Percentiles rank a stretch among this genome's conserved stretches.
phyloP scores from a whole-genome alignment of 371 early-diverging fungal species.

The Lichtheimia corymbifera region DNA sequence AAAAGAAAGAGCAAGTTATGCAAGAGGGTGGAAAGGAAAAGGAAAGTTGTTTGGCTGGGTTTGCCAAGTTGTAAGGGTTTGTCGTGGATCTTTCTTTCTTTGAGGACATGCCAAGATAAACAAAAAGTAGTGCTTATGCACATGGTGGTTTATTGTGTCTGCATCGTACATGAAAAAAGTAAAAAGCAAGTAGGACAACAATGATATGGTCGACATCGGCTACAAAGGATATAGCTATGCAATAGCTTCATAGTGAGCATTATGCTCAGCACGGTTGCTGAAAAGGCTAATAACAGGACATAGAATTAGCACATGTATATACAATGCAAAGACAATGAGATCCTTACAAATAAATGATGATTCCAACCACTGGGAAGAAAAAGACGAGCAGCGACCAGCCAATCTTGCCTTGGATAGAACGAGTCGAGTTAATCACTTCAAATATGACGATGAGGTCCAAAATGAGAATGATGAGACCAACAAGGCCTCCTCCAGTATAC shows the following conservation, averaged over 20 bases:
- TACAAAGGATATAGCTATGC: slow-evolving; percentile 19
- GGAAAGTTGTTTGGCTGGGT: not conserved
- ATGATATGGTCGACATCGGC: not conserved
- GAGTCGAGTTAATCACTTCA: slow-evolving; percentile 64
- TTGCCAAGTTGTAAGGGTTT: slow-evolving; percentile 1
- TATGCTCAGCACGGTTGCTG: slow-evolving; percentile 54
- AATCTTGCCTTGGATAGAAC: slow-evolving; percentile 49
- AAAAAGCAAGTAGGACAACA: not conserved
- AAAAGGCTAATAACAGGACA: slow-evolving; percentile 45
- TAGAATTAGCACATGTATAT: not conserved
- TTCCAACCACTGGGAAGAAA: slow-evolving; percentile 62
- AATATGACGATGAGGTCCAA: slow-evolving; percentile 55
- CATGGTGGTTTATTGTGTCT: too few species aligned
- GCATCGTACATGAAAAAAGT: not conserved
- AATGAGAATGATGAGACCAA: slow-evolving; percentile 57
- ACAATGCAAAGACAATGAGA: not conserved
- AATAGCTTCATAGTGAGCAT: slow-evolving; percentile 49
- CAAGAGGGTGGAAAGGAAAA: not conserved
- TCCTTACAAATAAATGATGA: slow-evolving; percentile 67
- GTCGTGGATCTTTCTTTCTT: not conserved
- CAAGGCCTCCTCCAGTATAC: slow-evolving; percentile 46
- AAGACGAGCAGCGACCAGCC: slow-evolving; percentile 63
- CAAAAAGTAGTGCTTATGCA: too few species aligned
- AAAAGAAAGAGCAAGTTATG: not conserved
- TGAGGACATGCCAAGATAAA: not conserved